Base-by-base conservation (phyloP, 192 early-diverging fungal genomes). In the Geosiphon pyriformis region DNA sequence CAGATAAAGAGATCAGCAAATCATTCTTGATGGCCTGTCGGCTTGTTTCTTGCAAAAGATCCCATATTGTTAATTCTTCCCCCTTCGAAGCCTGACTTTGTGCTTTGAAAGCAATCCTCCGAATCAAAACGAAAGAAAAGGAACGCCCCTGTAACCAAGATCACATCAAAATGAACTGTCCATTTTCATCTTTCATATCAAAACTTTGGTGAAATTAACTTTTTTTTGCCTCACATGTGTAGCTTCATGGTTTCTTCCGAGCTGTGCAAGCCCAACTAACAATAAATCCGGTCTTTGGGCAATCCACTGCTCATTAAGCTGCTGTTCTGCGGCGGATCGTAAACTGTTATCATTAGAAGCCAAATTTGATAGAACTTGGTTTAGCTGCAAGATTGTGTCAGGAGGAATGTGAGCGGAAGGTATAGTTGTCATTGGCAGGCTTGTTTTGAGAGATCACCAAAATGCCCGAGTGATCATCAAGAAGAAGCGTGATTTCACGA, bases 1-100 rank as follows among this genome's bases (percentile, higher is more conserved):
- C 78, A 25, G 82, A 78, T 34, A 99, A 82, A 22, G 93, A 84
- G 20, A 83, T 76, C 58, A 99, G 74, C 20, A 99, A 84, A 68
- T 88, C 85, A 6, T 65, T 73, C 77, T 94, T 89, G 70, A 90
- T 85, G 42, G 81, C 82, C 51, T 82, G 69, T 27, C 89, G 82
- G 22, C 88, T 85, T 4, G 75, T 65, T 10, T 78, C 78, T 35
- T 87, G 83, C 48, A 95, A 80, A 30, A 81, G 74, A 47, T 84
- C 84, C 88, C 91, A 97, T 59, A 94, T 65, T 25, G 71, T 75
- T 27, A 32, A 30, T 26, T 73, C 73, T 30, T 78, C 76, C 22
- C 64, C 53, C 29, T 78, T 67, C 30, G 49, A 51, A 17, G 67
- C 30, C 54, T 74, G 73, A 63, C 59, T 73, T 53, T 67, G 73